Evolutionary conservation across 176 grass and related monocot genomes (phyloP).

Genomic region (Alloteropsis semialata): DNA sequence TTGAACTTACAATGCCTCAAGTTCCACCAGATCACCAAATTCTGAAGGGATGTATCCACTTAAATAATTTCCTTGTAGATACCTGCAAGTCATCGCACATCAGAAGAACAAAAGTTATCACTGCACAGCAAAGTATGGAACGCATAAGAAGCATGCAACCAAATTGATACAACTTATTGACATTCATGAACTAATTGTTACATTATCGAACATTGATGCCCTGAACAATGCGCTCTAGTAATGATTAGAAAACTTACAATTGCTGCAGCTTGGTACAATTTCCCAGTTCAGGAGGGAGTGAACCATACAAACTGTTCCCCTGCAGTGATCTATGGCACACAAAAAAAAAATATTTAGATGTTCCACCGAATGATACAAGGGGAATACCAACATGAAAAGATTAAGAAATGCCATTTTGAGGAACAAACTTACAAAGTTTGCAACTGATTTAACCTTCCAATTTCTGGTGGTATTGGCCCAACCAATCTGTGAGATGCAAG

Average conservation of each 20-base stretch:
- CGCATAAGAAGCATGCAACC: constrained; percentile 1
- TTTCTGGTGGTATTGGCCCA: constrained; percentile 93
- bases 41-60: constrained; percentile 85
- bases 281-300: constrained; percentile 84
- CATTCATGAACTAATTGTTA: background rate
- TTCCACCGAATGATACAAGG: constrained; percentile 4
- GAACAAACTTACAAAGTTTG: constrained; percentile 68
- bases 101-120: constrained; percentile 28
- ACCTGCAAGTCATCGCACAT: constrained; percentile 50
- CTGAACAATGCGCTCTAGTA: background rate
- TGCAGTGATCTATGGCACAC: constrained; percentile 61
- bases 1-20: constrained; percentile 75
- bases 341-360: constrained; percentile 28
- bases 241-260: constrained; percentile 60
- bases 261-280: constrained; percentile 83
- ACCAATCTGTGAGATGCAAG: constrained; percentile 81
- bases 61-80: constrained; percentile 95
- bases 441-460: constrained; percentile 81
- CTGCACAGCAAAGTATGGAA: background rate
- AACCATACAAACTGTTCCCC: constrained; percentile 93
- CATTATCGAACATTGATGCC: background rate
- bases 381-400: background rate
- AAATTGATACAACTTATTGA: background rate
- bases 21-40: constrained; percentile 77
- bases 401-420: background rate